These are phyloP conservation scores for Sicyos baderoa DNA, from an alignment of 306 rosid species.

Conservation along the genomic window DNA sequence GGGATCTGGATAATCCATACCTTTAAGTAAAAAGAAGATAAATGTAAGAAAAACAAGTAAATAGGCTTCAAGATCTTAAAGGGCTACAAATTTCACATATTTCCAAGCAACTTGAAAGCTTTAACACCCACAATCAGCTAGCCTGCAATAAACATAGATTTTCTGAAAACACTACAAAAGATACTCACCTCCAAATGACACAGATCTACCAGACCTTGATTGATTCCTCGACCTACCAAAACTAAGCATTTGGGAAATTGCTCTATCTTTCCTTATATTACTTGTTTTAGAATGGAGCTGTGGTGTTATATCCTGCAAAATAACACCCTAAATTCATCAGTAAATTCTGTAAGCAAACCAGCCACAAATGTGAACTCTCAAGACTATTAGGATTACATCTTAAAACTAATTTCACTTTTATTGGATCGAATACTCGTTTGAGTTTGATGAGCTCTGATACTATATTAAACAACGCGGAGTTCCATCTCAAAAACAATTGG, in stretches of 20 bases:
- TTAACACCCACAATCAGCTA: neutral
- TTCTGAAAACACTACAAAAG: neutral
- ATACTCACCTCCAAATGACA: conserved; percentile 73
- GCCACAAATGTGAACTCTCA: too few relatives aligned
- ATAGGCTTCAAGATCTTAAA: conserved; percentile 11
- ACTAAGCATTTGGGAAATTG: conserved; percentile 51
- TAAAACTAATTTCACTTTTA: too few relatives aligned
- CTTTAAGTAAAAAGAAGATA: conserved; percentile 31
- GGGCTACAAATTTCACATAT: neutral
- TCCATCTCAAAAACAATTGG: too few relatives aligned
- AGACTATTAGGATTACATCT: too few relatives aligned
- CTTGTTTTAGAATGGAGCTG: neutral
- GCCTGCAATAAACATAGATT: neutral
- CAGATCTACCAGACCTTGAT: conserved; percentile 54
- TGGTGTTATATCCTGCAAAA: conserved; percentile 6
- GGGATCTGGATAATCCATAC: conserved; percentile 75
- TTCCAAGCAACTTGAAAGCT: conserved; percentile 2
- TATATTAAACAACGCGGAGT: too few relatives aligned
- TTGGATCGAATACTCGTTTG: too few relatives aligned
- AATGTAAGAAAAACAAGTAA: conserved; percentile 7
- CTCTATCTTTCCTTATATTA: neutral
- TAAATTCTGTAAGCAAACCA: too few relatives aligned
- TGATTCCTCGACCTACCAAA: conserved; percentile 58
- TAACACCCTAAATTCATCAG: neutral
- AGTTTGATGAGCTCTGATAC: too few relatives aligned